Conservation (phyloP, 306 rosid species). For the Begonia fuchsioides region DNA sequence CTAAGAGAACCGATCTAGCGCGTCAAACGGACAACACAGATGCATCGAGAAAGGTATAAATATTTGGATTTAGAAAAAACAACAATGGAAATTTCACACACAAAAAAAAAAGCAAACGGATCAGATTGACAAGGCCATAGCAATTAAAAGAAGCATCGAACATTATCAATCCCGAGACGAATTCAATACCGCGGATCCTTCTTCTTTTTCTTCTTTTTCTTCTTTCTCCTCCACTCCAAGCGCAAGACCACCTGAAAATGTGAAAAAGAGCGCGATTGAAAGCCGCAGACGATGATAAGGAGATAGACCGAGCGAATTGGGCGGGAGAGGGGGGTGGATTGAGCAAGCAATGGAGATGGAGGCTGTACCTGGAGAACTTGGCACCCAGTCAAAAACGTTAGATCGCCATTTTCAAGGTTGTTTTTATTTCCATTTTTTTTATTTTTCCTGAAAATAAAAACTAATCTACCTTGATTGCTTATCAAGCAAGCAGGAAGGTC, state of each 20-base stretch:
- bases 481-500: too few species aligned
- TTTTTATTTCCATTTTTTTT: too few species aligned
- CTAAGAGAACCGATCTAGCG: too few species aligned
- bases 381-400: slow-evolving; percentile 32
- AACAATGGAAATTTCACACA: slow-evolving; percentile 5
- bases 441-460: too few species aligned
- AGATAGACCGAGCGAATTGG: slow-evolving; percentile 32
- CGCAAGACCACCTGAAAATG: slow-evolving; percentile 12
- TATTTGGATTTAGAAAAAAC: background rate
- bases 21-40: too few species aligned
- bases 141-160: background rate
- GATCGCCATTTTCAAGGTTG: too few species aligned
- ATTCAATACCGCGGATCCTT: slow-evolving; percentile 10
- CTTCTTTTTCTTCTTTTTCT: background rate
- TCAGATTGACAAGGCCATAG: background rate
- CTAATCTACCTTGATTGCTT: too few species aligned
- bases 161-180: slow-evolving; percentile 2
- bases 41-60: too few species aligned
- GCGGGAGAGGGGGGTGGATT: slow-evolving; percentile 49
- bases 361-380: slow-evolving; percentile 9
- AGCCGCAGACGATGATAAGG: slow-evolving; percentile 15
- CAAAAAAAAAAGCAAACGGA: too few species aligned
- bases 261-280: slow-evolving; percentile 7
- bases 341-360: slow-evolving; percentile 13
- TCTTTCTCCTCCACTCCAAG: slow-evolving; percentile 3